phyloP scores from a whole-genome alignment of 106 monocot species.

The Xerophyta viscosa region DNA sequence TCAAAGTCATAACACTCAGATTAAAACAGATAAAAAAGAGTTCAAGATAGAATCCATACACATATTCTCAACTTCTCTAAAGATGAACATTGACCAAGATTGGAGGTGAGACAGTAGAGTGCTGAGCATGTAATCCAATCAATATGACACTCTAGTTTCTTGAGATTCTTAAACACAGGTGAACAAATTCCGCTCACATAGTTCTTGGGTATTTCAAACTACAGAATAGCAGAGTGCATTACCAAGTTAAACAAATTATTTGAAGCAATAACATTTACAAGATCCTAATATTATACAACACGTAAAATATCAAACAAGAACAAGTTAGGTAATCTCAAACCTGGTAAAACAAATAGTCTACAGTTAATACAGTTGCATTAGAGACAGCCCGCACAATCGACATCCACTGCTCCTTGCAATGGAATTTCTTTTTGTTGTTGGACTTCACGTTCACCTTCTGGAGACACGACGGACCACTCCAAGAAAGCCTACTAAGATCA shows the following conservation, averaged over 20 bases:
- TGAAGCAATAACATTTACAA: not conserved
- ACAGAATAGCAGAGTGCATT: not conserved
- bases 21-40: not conserved
- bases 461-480: not conserved
- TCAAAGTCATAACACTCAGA: no score
- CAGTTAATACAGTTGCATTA: not conserved
- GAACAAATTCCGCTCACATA: not conserved
- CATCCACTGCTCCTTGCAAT: not conserved
- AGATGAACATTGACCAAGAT: constrained; percentile 1
- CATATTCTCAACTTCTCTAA: not conserved
- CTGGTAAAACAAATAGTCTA: constrained; percentile 5
- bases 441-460: not conserved
- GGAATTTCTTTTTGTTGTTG: not conserved
- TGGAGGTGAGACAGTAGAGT: not conserved
- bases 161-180: constrained; percentile 1
- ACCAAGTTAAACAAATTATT: not conserved
- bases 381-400: not conserved
- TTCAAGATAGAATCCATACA: not conserved
- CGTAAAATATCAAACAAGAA: not conserved
- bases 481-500: not conserved
- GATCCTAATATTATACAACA: not conserved
- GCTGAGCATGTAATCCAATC: constrained; percentile 1
- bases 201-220: constrained; percentile 5
- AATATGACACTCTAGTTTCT: constrained; percentile 3
- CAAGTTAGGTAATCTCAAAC: not conserved